Conservation (phyloP, 1,284 basidiomycete genomes). For the Boletellus deceptivus region DNA sequence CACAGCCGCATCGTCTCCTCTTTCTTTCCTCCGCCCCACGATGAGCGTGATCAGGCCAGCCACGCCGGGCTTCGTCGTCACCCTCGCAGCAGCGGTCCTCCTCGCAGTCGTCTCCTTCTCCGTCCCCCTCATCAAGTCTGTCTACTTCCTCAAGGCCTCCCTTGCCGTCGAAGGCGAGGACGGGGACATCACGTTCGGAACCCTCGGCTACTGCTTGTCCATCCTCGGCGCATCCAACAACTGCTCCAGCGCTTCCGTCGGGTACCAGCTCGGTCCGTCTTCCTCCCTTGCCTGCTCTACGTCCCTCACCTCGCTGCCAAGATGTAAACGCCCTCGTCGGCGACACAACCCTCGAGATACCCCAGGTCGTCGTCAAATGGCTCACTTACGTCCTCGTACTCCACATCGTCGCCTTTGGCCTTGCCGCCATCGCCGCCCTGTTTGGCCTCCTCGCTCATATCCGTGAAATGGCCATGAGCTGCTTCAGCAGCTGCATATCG, state of each 20-base stretch:
- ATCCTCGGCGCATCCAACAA: conserved; percentile 48
- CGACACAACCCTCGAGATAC: conserved; percentile 68
- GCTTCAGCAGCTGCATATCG: conserved; percentile 80
- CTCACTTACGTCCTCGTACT: conserved; percentile 85
- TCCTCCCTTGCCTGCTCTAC: neutral
- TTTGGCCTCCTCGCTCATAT: conserved; percentile 80
- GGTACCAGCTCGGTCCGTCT: conserved; percentile 77
- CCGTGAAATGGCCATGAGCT: conserved; percentile 80
- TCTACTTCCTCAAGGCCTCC: conserved; percentile 81
- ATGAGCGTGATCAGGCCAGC: conserved; percentile 71
- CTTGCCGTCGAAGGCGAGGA: conserved; percentile 48
- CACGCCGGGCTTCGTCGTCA: conserved; percentile 60
- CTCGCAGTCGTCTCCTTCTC: conserved; percentile 84
- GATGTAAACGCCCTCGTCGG: conserved; percentile 81
- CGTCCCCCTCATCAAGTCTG: conserved; percentile 79
- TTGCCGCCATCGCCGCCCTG: conserved; percentile 68
- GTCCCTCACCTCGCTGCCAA: conserved; percentile 33
- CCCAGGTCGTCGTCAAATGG: conserved; percentile 81
- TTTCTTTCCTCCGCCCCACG: neutral
- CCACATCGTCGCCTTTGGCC: conserved; percentile 78
- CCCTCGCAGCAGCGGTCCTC: conserved; percentile 68
- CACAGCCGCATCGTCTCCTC: conserved; percentile 24
- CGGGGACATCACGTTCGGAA: conserved; percentile 77
- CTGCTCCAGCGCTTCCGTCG: conserved; percentile 76
- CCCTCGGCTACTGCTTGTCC: conserved; percentile 78